Percentiles rank a stretch among this genome's conserved stretches.
These are phyloP conservation scores for Diplodia scrobiculata DNA, from an alignment of 2,329 filamentous ascomycete genomes.

Conservation along the genomic window DNA sequence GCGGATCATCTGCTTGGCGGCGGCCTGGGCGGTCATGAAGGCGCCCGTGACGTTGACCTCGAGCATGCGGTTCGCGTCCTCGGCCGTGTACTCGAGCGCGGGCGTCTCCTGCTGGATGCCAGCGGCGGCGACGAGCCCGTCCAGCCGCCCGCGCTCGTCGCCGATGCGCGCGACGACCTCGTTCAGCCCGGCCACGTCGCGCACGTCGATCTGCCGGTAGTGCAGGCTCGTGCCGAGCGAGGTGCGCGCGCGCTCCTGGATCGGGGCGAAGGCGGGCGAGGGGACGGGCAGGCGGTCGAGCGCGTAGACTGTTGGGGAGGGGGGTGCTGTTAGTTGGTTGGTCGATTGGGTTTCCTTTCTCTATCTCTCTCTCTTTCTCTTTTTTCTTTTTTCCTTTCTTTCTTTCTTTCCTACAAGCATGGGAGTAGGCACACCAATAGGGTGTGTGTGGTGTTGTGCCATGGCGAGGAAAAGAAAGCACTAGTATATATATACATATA, in stretches of 20 bases:
- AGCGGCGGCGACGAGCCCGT: slow-evolving; percentile 75
- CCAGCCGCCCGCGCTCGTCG: slow-evolving; percentile 68
- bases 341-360: too few relatives aligned
- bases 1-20: slow-evolving; percentile 64
- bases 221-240: slow-evolving; percentile 68
- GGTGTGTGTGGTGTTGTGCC: too few relatives aligned
- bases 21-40: slow-evolving; percentile 66
- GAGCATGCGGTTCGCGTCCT: slow-evolving; percentile 65
- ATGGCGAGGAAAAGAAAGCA: too few relatives aligned
- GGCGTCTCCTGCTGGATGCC: slow-evolving; percentile 81
- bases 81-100: slow-evolving; percentile 73
- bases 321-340: not conserved
- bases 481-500: too few relatives aligned
- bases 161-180: slow-evolving; percentile 69
- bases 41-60: slow-evolving; percentile 64
- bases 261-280: slow-evolving; percentile 63
- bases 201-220: slow-evolving; percentile 80
- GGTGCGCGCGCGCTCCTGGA: slow-evolving; percentile 63
- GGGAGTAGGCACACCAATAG: too few relatives aligned
- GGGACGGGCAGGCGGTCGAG: slow-evolving; percentile 64
- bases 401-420: too few relatives aligned
- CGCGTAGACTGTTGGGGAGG: slow-evolving; percentile 58
- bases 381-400: too few relatives aligned
- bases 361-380: too few relatives aligned
- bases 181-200: slow-evolving; percentile 69